Evolutionary conservation across 768 basidiomycete species (phyloP).

Genomic region (Podaxis rugospora): DNA sequence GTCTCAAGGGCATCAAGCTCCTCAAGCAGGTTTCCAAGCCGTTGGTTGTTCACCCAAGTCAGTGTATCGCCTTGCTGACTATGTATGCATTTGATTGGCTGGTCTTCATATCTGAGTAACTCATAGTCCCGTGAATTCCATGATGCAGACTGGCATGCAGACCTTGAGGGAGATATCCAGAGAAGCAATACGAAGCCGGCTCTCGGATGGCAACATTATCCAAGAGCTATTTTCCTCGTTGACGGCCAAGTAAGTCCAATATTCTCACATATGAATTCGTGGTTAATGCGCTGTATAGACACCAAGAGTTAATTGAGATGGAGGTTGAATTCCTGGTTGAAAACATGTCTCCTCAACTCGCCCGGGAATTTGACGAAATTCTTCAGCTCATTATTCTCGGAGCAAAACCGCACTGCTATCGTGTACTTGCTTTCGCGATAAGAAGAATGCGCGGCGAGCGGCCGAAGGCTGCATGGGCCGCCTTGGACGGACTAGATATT

Average conservation of each 20-base stretch:
- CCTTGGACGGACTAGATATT: not conserved
- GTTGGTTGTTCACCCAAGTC: constrained; percentile 29
- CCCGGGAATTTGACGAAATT: constrained; percentile 3
- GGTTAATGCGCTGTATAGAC: not conserved
- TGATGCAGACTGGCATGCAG: not conserved
- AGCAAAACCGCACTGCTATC: not conserved
- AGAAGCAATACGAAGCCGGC: not conserved
- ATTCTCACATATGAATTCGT: not conserved
- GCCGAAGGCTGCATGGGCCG: not conserved
- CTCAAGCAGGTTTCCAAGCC: not conserved
- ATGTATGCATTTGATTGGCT: constrained; percentile 11
- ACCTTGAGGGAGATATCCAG: not conserved
- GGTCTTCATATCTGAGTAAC: not conserved
- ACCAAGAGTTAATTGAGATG: constrained; percentile 6
- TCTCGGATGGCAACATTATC: not conserved
- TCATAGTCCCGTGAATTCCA: not conserved
- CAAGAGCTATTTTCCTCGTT: not conserved
- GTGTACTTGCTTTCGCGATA: not conserved
- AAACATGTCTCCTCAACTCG: constrained; percentile 1
- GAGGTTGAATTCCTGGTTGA: not conserved
- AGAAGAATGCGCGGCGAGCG: not conserved
- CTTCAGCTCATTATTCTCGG: not conserved
- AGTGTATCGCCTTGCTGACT: constrained; percentile 29
- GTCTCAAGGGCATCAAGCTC: not conserved
- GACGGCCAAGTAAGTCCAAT: not conserved